phyloP scores from a whole-genome alignment of 2,329 filamentous ascomycete genomes.

The Monosporascus sp. region DNA sequence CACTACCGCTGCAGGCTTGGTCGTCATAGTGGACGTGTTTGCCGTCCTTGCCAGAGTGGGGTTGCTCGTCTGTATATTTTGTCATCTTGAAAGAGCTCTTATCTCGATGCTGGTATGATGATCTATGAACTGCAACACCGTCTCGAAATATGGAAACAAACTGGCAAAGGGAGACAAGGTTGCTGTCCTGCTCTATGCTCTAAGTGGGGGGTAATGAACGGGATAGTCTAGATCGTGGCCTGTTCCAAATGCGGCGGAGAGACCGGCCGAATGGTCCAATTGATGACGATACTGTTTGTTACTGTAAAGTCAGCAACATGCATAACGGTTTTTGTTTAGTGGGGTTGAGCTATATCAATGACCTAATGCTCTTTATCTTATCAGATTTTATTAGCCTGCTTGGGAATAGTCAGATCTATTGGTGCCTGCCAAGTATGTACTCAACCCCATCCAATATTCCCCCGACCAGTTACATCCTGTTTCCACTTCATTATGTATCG shows the following conservation, averaged over 20 bases:
- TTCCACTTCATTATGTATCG: no score
- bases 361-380: not conserved
- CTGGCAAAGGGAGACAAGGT: no score
- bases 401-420: no score
- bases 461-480: no score
- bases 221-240: no score
- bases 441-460: constrained; percentile 4
- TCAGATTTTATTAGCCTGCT: not conserved
- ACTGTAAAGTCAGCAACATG: not conserved
- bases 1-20: constrained; percentile 39
- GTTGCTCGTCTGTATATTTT: not conserved
- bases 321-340: not conserved
- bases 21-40: constrained; percentile 24
- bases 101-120: no score
- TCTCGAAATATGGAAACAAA: not conserved
- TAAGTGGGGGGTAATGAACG: no score
- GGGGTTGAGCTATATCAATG: not conserved
- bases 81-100: not conserved
- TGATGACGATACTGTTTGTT: no score
- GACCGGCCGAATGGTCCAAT: no score
- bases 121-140: not conserved
- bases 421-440: no score
- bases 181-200: no score
- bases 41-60: not conserved
- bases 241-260: no score